Conservation (phyloP, 2,329 filamentous ascomycete species). For the Kalmusia sp. region DNA sequence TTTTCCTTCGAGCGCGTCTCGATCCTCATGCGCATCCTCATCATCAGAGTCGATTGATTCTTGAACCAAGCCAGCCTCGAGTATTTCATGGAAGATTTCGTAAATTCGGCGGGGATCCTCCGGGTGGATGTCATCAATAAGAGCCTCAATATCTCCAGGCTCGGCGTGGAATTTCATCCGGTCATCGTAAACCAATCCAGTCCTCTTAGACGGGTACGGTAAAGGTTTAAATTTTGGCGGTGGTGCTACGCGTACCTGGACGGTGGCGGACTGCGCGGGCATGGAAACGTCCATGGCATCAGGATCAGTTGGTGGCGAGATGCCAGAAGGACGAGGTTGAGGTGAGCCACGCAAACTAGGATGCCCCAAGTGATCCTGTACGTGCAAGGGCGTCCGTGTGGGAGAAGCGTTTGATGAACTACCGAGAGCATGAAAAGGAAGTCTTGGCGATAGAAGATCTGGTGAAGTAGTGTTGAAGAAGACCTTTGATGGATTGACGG, state of each 20-base stretch:
- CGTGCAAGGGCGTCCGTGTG: slow-evolving; percentile 12
- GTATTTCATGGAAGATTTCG: slow-evolving; percentile 90
- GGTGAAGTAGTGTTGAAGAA: slow-evolving; percentile 22
- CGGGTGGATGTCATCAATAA: slow-evolving; percentile 83
- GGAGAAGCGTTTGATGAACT: slow-evolving; percentile 18
- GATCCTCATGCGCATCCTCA: slow-evolving; percentile 23
- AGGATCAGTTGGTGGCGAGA: slow-evolving; percentile 22
- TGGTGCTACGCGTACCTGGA: slow-evolving; percentile 38
- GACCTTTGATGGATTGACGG: slow-evolving; percentile 39
- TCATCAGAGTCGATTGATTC: slow-evolving; percentile 59
- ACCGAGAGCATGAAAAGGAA: slow-evolving; percentile 33
- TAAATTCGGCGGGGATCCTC: slow-evolving; percentile 94
- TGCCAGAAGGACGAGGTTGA: slow-evolving; percentile 13
- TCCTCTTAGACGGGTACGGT: slow-evolving; percentile 42
- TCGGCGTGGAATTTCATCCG: slow-evolving; percentile 97
- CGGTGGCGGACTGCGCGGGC: slow-evolving; percentile 18
- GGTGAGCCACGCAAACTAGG: slow-evolving; percentile 18
- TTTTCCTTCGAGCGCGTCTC: slow-evolving; percentile 56
- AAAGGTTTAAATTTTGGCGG: slow-evolving; percentile 44
- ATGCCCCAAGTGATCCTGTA: background rate
- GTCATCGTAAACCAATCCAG: slow-evolving; percentile 75
- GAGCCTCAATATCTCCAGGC: slow-evolving; percentile 52
- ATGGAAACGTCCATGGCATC: slow-evolving; percentile 35
- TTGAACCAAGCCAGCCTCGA: slow-evolving; percentile 79
- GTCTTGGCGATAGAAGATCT: slow-evolving; percentile 20